Evolutionary conservation across 441 rosid genomes (phyloP).

Genomic region (Monsonia emarginata): DNA sequence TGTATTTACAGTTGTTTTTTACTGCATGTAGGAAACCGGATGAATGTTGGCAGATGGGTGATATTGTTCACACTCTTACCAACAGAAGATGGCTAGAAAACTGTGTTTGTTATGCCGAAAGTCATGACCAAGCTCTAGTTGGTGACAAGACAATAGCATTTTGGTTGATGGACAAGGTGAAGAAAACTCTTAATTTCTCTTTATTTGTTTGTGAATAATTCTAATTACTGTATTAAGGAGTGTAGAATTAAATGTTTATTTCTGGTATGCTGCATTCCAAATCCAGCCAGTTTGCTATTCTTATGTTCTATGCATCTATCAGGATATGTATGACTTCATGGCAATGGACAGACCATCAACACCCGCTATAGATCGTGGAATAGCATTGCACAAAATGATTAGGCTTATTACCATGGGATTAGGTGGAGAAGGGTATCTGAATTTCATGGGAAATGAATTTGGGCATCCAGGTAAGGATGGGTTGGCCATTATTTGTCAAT

Average conservation of each 20-base stretch:
- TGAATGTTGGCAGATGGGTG: conserved; percentile 82
- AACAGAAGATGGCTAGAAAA: conserved; percentile 92
- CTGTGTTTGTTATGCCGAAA: conserved; percentile 81
- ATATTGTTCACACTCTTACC: conserved; percentile 61
- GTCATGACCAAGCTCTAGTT: conserved; percentile 98
- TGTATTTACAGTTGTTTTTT: conserved; percentile 13
- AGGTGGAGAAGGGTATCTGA: conserved; percentile 97
- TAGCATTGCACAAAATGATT: conserved; percentile 95
- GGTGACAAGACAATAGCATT: conserved; percentile 96
- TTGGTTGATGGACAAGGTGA: conserved; percentile 98
- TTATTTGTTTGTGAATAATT: not conserved
- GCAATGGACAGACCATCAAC: conserved; percentile 74
- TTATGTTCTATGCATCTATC: conserved; percentile 18
- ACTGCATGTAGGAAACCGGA: conserved; percentile 53
- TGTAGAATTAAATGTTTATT: not conserved
- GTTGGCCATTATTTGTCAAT: not conserved
- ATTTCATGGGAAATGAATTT: conserved; percentile 99
- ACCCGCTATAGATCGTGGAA: conserved; percentile 85
- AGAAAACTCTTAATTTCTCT: conserved; percentile 3
- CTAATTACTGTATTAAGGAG: not conserved
- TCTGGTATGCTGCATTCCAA: not conserved
- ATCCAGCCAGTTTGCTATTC: not conserved
- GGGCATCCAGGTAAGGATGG: conserved; percentile 81
- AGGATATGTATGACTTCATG: conserved; percentile 99
- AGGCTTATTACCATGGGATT: conserved; percentile 89